Evolutionary conservation across 331 rosid species (phyloP), one percentile per base, ranked within the genome.

Genomic region (Cydonia oblonga): DNA sequence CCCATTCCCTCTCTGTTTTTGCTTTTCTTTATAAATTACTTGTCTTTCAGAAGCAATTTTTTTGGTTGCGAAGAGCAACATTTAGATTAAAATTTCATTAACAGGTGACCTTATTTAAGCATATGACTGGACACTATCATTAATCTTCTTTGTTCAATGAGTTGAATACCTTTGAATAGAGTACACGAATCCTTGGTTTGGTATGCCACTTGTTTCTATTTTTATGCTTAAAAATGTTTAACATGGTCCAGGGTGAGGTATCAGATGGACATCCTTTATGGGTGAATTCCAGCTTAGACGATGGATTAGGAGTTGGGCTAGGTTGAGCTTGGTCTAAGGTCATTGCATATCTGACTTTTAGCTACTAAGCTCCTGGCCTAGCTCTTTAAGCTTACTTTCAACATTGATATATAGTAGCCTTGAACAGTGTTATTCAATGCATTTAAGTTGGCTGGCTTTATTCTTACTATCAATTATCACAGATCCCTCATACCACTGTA

Each of bases 401-500:
- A 54, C 35, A 28, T 33, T 33, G 53, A 22, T 54, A 56, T 71
- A 5, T 71, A 20, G 20, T 52, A 28, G 15, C 12, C 5, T 70
- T 57, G n/a, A 56, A 22, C 32, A 70, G 9, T 22, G 3, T 2
- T 30, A 38, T 56, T 71, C 54, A 35, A 24, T 70, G 38, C 25
- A 58, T 58, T 29, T 58, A 25, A 58, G 2, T 15, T 62, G 16
- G 62, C 62, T 57, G 26, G 16, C 26, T 22, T 20, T 57, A 71
- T 74, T 82, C 70, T 66, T 46, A 73, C 63, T 70, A 70, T 75
- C 46, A 9, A 74, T 72, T 76, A 85, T 83, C 65, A 33, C 87
- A 93, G 98, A 89, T 93, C 81, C 96, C 98, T 81, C 88, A 22
- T 33, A 65, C 69, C 63, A 83, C 82, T 60, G 85, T 78, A 49